Conservation (phyloP, 257 asterid genomes). For the Ehretia macrophylla region DNA sequence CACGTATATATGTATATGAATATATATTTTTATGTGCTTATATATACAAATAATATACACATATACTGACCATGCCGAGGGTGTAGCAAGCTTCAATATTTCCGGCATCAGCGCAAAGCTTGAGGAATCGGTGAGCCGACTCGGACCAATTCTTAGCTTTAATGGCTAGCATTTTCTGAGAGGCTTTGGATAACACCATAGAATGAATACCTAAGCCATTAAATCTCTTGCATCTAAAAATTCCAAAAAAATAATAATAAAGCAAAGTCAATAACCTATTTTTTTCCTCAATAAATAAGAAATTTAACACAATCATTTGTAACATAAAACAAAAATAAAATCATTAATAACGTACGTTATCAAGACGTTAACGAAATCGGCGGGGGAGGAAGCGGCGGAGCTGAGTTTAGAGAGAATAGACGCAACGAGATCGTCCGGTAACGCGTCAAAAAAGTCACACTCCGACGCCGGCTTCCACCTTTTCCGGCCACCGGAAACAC, state of each 20-base stretch:
- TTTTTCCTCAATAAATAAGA: too few species aligned
- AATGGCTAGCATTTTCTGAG: conserved; percentile 43
- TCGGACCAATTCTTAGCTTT: conserved; percentile 76
- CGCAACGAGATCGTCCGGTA: conserved; percentile 76
- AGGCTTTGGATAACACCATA: conserved; percentile 58
- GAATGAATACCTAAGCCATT: conserved; percentile 54
- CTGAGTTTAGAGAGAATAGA: conserved; percentile 53
- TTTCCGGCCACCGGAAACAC: conserved; percentile 28
- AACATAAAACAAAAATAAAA: too few species aligned
- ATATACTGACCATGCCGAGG: conserved; percentile 75
- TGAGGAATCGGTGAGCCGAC: conserved; percentile 71
- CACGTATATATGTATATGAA: neutral
- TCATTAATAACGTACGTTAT: conserved; percentile 44
- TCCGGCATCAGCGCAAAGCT: conserved; percentile 72
- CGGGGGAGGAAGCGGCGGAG: conserved; percentile 51
- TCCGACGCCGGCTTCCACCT: conserved; percentile 28
- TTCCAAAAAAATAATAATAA: neutral
- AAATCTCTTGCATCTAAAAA: conserved; percentile 70
- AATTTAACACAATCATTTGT: neutral
- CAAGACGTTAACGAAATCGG: conserved; percentile 60
- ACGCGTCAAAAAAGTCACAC: conserved; percentile 50
- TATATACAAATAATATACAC: neutral
- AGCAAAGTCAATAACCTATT: neutral
- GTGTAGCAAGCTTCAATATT: conserved; percentile 66
- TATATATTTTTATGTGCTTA: neutral